Evolutionary conservation across 306 rosid species (phyloP).

Genomic region (Casuarina equisetifolia): DNA sequence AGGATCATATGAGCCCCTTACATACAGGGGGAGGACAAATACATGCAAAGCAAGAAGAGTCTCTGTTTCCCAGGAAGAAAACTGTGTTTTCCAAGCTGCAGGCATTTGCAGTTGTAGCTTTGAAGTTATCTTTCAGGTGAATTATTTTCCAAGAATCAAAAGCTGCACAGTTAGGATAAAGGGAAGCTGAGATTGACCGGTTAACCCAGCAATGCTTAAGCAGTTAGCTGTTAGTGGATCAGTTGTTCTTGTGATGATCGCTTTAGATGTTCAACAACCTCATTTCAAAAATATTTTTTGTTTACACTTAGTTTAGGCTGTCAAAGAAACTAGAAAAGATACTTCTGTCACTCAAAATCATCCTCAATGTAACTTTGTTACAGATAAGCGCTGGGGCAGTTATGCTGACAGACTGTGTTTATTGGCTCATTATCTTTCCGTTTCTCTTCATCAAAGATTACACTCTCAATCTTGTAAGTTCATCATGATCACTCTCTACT

Average conservation of each 20-base stretch:
- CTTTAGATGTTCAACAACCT: constrained; percentile 7
- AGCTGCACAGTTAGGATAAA: constrained; percentile 12
- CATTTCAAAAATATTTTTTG: background rate
- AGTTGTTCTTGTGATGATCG: background rate
- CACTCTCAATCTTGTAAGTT: constrained; percentile 55
- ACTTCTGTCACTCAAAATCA: constrained; percentile 23
- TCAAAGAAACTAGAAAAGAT: constrained; percentile 5
- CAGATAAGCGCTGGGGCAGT: constrained; percentile 79
- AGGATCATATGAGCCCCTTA: constrained; percentile 50
- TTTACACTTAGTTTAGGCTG: constrained; percentile 4
- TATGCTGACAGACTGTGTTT: constrained; percentile 61
- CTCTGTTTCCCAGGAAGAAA: constrained; percentile 27
- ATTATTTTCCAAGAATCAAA: constrained; percentile 1
- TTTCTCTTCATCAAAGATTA: constrained; percentile 62
- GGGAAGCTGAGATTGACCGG: background rate
- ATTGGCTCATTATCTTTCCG: constrained; percentile 68
- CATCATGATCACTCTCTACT: constrained; percentile 8
- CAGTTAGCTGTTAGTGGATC: constrained; percentile 4
- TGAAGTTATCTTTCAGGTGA: constrained; percentile 62
- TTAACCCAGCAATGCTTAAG: background rate
- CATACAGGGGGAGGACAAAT: constrained; percentile 39
- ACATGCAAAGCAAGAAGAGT: constrained; percentile 16
- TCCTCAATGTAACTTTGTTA: constrained; percentile 18
- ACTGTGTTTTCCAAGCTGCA: constrained; percentile 24
- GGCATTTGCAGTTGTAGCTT: constrained; percentile 35